Base-by-base conservation (phyloP, 2,329 filamentous ascomycete species). In the Zymoseptoria passerinii region DNA sequence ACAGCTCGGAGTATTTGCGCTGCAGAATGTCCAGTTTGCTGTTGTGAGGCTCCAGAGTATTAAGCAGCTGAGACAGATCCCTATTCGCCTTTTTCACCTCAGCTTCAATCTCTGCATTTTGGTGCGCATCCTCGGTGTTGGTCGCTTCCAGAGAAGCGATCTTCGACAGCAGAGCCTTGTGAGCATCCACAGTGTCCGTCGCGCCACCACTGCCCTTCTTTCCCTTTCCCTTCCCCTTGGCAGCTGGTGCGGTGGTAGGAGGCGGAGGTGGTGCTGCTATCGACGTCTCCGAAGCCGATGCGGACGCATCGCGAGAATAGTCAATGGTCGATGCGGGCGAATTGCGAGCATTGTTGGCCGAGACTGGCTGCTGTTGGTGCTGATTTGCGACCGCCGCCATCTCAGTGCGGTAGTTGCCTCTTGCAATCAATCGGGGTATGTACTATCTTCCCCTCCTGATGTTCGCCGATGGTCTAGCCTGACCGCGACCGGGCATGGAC, bases 111-210 rank as follows among this genome's bases (percentile, higher is more conserved):
- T 97, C 94, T 61, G 88, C 84, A 76, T 96, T 92, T 75, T 96
- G 90, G 67, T 95, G 92, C 75, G 95, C 96, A 73, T 96, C 92
- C 60, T 90, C 90, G 9, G 91, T 91, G 53, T 88, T 89, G 79
- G 96, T 92, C 63, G 90, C 88, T 74, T 99, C 94, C 59, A 99
- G 79, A 77, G 97, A 94, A 20, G 91, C 92, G 71, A 99, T 96
- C 71, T 95, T 90, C 62, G 92, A 90, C 63, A 92, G 88, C 54
- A 99, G 83, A 64, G 96, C 82, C 75, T 96, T 95, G 61, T 90
- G 90, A 52, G 92, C 91, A 75, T 97, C 94, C 68, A 84, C 89
- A 19, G 90, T 88, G 72, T 96, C 92, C 68, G 85, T 90, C 28
- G 90, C 88, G 72, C 95, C 90, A 29, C 57, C 59, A 27, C 57